A percentile compares a stretch with the other conserved stretches of the same genome.
Conservation (phyloP, 495 filamentous ascomycete species). For the Aspergillus leporis region DNA sequence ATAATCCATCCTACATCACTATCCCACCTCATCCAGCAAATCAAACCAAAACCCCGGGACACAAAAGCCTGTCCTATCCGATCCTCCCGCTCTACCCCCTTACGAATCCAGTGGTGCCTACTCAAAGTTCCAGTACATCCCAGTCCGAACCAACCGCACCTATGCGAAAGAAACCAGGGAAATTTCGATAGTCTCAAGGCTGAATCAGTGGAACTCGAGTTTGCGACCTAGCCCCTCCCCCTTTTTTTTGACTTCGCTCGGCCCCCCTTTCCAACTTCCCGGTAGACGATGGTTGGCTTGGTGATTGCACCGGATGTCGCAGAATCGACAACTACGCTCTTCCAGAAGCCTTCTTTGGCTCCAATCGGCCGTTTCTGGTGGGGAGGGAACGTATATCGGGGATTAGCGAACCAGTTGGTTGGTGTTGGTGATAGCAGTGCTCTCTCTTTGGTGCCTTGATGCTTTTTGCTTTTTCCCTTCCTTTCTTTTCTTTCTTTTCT, state of each 20-base stretch:
- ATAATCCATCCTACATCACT: neutral
- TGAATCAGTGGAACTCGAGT: slow-evolving; percentile 2
- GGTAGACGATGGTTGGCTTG: slow-evolving; percentile 10
- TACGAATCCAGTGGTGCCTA: too few relatives aligned
- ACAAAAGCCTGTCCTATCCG: neutral
- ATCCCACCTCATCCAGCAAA: neutral
- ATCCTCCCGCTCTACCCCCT: slow-evolving; percentile 2
- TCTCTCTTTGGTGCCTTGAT: neutral
- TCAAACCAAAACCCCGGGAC: neutral
- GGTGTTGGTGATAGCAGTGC: slow-evolving; percentile 5
- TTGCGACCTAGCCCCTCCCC: slow-evolving; percentile 18
- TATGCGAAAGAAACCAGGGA: neutral
- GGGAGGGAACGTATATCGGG: slow-evolving; percentile 4
- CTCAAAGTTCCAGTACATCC: too few relatives aligned
- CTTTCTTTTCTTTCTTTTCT: slow-evolving; percentile 3
- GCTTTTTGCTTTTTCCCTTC: slow-evolving; percentile 3
- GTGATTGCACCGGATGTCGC: slow-evolving; percentile 13
- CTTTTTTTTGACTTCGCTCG: slow-evolving; percentile 16
- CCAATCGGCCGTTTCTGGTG: slow-evolving; percentile 10
- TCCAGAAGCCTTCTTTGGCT: slow-evolving; percentile 18
- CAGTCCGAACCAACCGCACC: too few relatives aligned
- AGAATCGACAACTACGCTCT: slow-evolving; percentile 8
- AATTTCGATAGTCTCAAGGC: slow-evolving; percentile 4
- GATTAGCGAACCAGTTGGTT: slow-evolving; percentile 10
- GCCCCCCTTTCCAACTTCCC: slow-evolving; percentile 23